Evolutionary conservation across 116 monocot genomes (phyloP), one percentile per base, ranked within the genome.

Genomic region (Trichopus zeylanicus): DNA sequence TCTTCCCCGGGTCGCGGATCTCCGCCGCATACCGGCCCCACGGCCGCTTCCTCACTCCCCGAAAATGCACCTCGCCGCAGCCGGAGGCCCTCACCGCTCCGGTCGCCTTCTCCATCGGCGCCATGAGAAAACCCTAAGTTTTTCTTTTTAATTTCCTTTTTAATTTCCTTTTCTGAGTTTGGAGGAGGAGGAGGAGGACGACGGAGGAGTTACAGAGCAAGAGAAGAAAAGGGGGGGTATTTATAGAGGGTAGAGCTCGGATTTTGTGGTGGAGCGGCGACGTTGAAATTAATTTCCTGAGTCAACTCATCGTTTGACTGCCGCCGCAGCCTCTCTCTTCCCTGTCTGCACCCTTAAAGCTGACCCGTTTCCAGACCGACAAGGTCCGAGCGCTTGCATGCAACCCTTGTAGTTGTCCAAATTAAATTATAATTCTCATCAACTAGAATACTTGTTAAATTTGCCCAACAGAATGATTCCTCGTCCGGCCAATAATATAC

Each of bases 21-120:
- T 66, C 70, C 55, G 70, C 55, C 23, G 85, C 85, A 51, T 74
- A 85, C 7, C 85, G 30, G 15, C 85, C 85, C 86, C 86, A 78
- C 31, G 67, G 67, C 37, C 74, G 31, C 61, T 76, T 86, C 64
- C 75, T 54, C 10, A 75, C 75, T 1, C 75, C 75, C 19, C 69
- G 31, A 22, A 57, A 75, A 48, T 69, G 75, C 58, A 18, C 26
- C 32, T 69, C 69, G 39, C 33, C 37, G 6, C 63, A 68, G 2
- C 37, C 62, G 31, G 53, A 49, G 31, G 22, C 35, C 56, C 7
- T 46, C 52, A 9, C 29, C 51, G 5, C 63, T 63, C 18, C 42
- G 42, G 1, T 42, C 42, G 13, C 62, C 62, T 48, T 57, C 34
- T 49, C 64, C 20, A 57, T 57, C 22, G 64, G 63, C 7, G 71